Evolutionary conservation across 768 basidiomycete species (phyloP).

Genomic region (Dentipellis sp.): DNA sequence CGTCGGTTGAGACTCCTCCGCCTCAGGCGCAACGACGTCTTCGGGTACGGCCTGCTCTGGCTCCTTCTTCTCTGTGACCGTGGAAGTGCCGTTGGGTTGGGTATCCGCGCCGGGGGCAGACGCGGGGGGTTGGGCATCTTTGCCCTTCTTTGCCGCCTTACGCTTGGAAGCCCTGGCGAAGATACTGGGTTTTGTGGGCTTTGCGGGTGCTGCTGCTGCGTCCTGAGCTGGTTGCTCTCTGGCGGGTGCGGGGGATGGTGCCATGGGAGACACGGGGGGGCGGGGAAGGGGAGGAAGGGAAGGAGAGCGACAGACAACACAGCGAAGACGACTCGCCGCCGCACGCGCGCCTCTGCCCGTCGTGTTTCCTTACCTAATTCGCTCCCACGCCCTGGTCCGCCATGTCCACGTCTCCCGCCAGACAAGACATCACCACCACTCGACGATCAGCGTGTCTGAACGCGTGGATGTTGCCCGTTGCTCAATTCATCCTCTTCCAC

Average conservation of each 20-base stretch:
- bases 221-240: not conserved
- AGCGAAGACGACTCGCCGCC: not conserved
- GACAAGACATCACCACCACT: too few relatives aligned
- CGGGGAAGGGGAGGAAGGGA: not conserved
- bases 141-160: slow-evolving; percentile 7
- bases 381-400: not conserved
- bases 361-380: not conserved
- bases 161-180: slow-evolving; percentile 11
- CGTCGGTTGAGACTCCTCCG: not conserved
- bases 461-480: too few relatives aligned
- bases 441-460: too few relatives aligned
- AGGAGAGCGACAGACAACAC: slow-evolving; percentile 1
- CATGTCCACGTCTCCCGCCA: too few relatives aligned
- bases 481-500: too few relatives aligned
- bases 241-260: not conserved
- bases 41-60: not conserved
- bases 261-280: not conserved
- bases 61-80: not conserved
- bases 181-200: slow-evolving; percentile 5
- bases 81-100: not conserved
- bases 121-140: not conserved
- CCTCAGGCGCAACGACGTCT: not conserved
- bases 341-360: not conserved
- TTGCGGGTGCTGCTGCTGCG: not conserved
- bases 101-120: not conserved